Base-by-base conservation (phyloP, 2,329 filamentous ascomycete species). In the Nigrospora oryzae region DNA sequence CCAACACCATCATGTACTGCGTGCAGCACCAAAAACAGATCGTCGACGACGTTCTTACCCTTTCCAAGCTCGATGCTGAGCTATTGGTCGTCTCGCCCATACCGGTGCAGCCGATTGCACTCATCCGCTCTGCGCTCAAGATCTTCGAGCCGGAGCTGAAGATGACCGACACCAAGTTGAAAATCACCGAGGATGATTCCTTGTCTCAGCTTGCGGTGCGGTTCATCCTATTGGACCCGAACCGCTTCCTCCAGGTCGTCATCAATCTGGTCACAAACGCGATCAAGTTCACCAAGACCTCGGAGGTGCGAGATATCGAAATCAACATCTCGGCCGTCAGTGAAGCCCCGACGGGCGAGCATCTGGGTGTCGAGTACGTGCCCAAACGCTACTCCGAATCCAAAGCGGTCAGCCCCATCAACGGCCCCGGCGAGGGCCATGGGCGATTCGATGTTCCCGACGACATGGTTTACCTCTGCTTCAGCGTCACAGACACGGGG, bases 211-310 rank as follows among this genome's bases (percentile, higher is more conserved):
- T 82, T 2, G 65, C 65, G 0, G 66, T 86, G 32, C 77, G 84
- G 33, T 89, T 80, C 70, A 77, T 89, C 3, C 65, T 73, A 32
- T 63, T 89, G 28, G 87, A 91, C 58, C 83, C 86, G 0, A 84
- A 82, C 14, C 75, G 86, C 19, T 79, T 91, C 41, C 75, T 86
- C 42, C 86, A 91, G 61, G 83, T 90, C 1, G 69, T 90, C 4
- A 89, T 91, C 59, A 91, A 91, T 54, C 71, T 91, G 1, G 76
- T 86, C 10, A 87, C 85, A 8, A 91, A 91, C 55, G 84, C 86
- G 0, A 82, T 91, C 61, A 91, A 91, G 55, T 91, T 90, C 57
- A 91, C 87, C 1, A 80, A 80, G 33, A 72, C 72, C 0, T 77
- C 82, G 15, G 70, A 71, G 14, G 75, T 69, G 12, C 74, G 81